Base-by-base conservation (phyloP, 306 rosid species). In the Parietaria judaica region DNA sequence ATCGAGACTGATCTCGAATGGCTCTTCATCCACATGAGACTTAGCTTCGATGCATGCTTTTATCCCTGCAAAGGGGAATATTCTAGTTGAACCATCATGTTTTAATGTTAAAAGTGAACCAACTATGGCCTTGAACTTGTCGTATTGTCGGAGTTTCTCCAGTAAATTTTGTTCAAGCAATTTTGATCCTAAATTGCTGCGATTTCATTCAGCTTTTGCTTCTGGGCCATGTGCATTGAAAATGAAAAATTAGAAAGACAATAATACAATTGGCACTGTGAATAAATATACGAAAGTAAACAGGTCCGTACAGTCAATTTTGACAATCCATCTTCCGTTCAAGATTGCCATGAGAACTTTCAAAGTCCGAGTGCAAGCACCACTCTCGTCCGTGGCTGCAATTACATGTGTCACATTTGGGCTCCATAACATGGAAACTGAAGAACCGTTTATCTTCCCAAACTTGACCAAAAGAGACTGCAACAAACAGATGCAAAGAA, bases 301-400 rank as follows among this genome's bases (percentile, higher is more conserved):
- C 52, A 14, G 12, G 52, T 49, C 52, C 52, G 12, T 79, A 92
- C 99, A 92, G 51, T 79, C 96, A 58, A 88, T 60, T 62, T 79
- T 88, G 67, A 92, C 83, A 72, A 92, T 54, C 99, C 99, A 92
- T 65, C 70, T 78, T 51, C 96, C 99, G 63, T 80, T 74, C 65
- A 88, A 68, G 78, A 88, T 82, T 58, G 83, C 99, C 96, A 81
- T 82, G 47, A 86, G 84, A 51, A 83, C 86, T 76, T 88, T 88
- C 54, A 86, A 72, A 1, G 99, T 92, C 74, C 99, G 75, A 23
- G 89, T 75, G 75, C 91, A 92, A 36, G 95, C 94, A 67, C 88
- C 96, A 12, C 82, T 79, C 57, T 73, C 85, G 75, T 88, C 87
- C 8, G 81, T 76, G 51, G 95, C 83, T 36, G 96, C 99, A 65